These are phyloP conservation scores for Fennellomyces sp. DNA, from an alignment of 371 early-diverging fungal genomes.

Conservation along the genomic window DNA sequence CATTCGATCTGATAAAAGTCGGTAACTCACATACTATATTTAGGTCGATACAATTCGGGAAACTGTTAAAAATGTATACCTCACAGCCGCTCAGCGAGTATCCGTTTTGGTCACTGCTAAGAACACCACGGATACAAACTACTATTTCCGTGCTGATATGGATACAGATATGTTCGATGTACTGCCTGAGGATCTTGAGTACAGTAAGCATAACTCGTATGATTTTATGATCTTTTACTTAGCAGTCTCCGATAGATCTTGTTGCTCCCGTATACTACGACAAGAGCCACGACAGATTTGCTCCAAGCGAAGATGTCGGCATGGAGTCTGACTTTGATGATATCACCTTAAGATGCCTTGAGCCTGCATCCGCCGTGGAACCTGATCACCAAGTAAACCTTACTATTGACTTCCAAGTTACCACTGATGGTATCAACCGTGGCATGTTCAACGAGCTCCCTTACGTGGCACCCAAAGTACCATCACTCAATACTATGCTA, in stretches of 20 bases:
- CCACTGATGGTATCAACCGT: constrained; percentile 77
- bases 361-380: constrained; percentile 31
- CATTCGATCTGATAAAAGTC: no score
- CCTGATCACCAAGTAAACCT: constrained; percentile 57
- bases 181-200: constrained; percentile 54
- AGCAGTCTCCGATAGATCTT: constrained; percentile 27
- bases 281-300: constrained; percentile 31
- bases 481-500: constrained; percentile 70
- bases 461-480: constrained; percentile 70
- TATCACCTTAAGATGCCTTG: constrained; percentile 45
- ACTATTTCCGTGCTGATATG: constrained; percentile 75
- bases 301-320: constrained; percentile 35
- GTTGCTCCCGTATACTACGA: constrained; percentile 62
- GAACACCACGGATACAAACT: constrained; percentile 65
- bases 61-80: constrained; percentile 54
- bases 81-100: constrained; percentile 73
- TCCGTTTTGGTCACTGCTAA: constrained; percentile 77
- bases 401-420: constrained; percentile 66
- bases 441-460: constrained; percentile 81
- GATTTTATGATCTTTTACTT: not conserved
- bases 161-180: constrained; percentile 77
- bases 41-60: constrained; percentile 55
- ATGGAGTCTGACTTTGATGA: constrained; percentile 53
- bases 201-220: constrained; percentile 27
- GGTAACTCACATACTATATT: no score